phyloP scores from a whole-genome alignment of 2,329 filamentous ascomycete species.

The Microdochium bolleyi region DNA sequence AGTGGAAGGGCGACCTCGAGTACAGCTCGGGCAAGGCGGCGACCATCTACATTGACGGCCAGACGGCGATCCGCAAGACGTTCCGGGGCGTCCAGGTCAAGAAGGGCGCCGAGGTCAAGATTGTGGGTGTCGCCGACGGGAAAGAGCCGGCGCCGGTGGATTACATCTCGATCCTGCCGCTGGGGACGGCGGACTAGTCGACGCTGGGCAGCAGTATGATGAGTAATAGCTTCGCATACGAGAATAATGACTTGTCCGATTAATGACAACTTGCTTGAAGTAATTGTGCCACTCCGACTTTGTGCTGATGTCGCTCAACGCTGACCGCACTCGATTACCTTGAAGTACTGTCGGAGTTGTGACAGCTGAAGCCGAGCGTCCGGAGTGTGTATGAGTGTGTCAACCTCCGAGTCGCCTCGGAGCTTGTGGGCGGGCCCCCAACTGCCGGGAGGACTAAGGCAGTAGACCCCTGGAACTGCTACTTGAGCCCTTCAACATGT shows the following conservation, averaged over 20 bases:
- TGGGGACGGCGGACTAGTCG: constrained; percentile 44
- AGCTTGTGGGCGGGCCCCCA: no score
- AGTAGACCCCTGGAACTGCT: background rate
- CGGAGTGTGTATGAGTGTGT: background rate
- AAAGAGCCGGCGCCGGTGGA: constrained; percentile 58
- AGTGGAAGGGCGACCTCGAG: constrained; percentile 54
- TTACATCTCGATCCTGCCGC: constrained; percentile 55
- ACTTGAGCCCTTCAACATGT: background rate
- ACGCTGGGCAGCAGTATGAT: no score
- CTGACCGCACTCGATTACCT: no score
- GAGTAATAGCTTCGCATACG: no score
- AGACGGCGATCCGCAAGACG: constrained; percentile 55
- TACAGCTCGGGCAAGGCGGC: constrained; percentile 49
- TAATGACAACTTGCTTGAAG: no score
- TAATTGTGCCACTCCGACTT: no score
- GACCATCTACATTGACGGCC: constrained; percentile 53
- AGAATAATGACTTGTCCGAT: no score
- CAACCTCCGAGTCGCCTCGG: background rate
- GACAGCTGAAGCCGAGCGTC: no score
- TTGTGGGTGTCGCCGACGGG: constrained; percentile 48
- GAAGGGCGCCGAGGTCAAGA: constrained; percentile 18
- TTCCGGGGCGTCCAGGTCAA: constrained; percentile 23
- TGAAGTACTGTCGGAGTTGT: no score
- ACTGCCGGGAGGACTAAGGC: no score
- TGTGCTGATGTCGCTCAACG: no score